phyloP scores from a whole-genome alignment of 139 green algal species.

The Astrephomene gubernaculifera region DNA sequence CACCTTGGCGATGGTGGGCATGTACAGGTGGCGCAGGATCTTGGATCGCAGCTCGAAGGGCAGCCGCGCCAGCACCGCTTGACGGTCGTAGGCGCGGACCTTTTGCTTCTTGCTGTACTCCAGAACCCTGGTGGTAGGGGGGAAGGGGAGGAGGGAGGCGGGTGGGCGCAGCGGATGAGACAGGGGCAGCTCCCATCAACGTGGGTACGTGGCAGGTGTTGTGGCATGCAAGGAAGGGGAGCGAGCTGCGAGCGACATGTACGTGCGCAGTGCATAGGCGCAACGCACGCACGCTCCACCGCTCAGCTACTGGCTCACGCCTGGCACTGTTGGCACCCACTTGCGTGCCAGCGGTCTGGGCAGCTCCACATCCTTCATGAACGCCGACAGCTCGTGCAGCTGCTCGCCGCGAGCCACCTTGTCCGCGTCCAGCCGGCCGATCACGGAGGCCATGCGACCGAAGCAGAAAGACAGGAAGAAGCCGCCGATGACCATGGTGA shows the following conservation, averaged over 20 bases:
- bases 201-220: too few species aligned
- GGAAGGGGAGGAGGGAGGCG: neutral
- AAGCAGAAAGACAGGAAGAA: conserved; percentile 74
- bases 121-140: conserved; percentile 46
- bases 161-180: too few species aligned
- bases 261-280: too few species aligned
- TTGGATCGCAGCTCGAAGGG: conserved; percentile 63
- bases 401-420: conserved; percentile 54
- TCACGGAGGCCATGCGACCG: conserved; percentile 60
- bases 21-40: conserved; percentile 67
- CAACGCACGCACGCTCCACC: too few species aligned
- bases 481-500: conserved; percentile 66
- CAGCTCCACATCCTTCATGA: conserved; percentile 66
- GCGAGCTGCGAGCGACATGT: too few species aligned
- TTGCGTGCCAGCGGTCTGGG: conserved; percentile 51
- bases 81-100: conserved; percentile 59
- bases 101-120: conserved; percentile 60
- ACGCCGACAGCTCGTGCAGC: conserved; percentile 61
- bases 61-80: conserved; percentile 53
- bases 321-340: conserved; percentile 30
- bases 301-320: too few species aligned
- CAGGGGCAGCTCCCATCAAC: too few species aligned
- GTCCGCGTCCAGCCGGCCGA: conserved; percentile 54
- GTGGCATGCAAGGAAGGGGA: too few species aligned
- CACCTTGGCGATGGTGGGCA: conserved; percentile 44